Conservation (phyloP, 306 rosid genomes). For the Arachis stenosperma region DNA sequence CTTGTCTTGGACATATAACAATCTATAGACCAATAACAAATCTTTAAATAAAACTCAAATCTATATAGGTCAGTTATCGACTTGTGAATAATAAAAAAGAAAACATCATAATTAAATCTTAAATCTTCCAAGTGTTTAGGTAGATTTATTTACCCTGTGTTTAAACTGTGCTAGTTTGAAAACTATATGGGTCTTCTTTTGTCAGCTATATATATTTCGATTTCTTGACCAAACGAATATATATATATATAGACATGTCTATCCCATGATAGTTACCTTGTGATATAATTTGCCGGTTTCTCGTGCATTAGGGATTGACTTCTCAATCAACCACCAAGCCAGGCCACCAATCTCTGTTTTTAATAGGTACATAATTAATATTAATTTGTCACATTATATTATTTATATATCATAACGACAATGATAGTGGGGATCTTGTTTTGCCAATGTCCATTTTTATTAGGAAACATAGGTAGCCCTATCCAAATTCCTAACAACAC, state of each 20-base stretch:
- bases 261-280: slow-evolving; percentile 21
- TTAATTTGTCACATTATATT: slow-evolving; percentile 10
- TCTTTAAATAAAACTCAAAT: no score
- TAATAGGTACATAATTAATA: not conserved
- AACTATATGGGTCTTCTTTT: not conserved
- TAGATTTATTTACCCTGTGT: not conserved
- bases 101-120: not conserved
- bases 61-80: no score
- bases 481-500: not conserved
- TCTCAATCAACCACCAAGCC: slow-evolving; percentile 14
- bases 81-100: no score
- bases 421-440: slow-evolving; percentile 39
- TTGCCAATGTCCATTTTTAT: slow-evolving; percentile 26
- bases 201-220: not conserved
- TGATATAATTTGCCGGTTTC: slow-evolving; percentile 23
- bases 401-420: slow-evolving; percentile 24
- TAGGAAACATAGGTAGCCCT: not conserved
- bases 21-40: no score
- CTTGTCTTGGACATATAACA: no score
- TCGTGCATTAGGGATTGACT: slow-evolving; percentile 43
- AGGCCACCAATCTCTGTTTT: slow-evolving; percentile 14
- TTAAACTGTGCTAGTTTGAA: not conserved
- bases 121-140: not conserved
- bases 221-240: slow-evolving; percentile 7
- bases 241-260: not conserved